Evolutionary conservation across 1,284 basidiomycete genomes (phyloP).

Genomic region (Stygiomarasmius scandens): DNA sequence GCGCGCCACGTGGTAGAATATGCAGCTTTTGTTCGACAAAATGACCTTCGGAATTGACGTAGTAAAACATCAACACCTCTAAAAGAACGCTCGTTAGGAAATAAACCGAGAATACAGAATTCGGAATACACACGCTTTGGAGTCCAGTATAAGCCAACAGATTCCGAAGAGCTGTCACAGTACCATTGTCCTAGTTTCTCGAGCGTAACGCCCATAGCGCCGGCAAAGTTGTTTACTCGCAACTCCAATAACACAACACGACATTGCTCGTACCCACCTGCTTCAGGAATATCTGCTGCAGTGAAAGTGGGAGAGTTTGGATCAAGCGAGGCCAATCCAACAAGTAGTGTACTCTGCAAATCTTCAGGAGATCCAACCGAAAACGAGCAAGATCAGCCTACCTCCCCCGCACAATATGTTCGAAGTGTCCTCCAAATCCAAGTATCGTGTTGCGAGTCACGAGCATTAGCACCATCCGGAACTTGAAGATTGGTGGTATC

Average conservation of each 20-base stretch:
- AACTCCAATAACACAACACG: conserved; percentile 52
- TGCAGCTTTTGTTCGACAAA: conserved; percentile 36
- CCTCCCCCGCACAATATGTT: conserved; percentile 46
- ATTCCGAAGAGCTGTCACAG: conserved; percentile 48
- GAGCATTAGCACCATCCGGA: conserved; percentile 29
- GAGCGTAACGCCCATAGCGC: conserved; percentile 42
- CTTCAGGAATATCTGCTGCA: conserved; percentile 34
- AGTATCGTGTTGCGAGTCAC: conserved; percentile 33
- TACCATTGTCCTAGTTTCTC: conserved; percentile 58
- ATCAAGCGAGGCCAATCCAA: conserved; percentile 49
- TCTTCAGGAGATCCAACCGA: conserved; percentile 3
- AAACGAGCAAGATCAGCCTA: conserved; percentile 22
- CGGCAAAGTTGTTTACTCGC: conserved; percentile 34
- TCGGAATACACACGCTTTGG: conserved; percentile 46
- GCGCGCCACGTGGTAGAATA: conserved; percentile 24
- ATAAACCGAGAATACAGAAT: no score
- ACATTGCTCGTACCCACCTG: conserved; percentile 40
- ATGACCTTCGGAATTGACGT: conserved; percentile 32
- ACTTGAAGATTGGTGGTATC: conserved; percentile 27
- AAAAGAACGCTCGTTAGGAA: conserved; percentile 1
- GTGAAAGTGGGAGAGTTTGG: conserved; percentile 35
- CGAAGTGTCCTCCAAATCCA: conserved; percentile 56
- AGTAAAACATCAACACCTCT: conserved; percentile 30
- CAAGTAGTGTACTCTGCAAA: conserved; percentile 39
- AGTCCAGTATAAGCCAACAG: conserved; percentile 46